Evolutionary conservation across 768 basidiomycete genomes (phyloP).

Genomic region (Sutorius australiensis): DNA sequence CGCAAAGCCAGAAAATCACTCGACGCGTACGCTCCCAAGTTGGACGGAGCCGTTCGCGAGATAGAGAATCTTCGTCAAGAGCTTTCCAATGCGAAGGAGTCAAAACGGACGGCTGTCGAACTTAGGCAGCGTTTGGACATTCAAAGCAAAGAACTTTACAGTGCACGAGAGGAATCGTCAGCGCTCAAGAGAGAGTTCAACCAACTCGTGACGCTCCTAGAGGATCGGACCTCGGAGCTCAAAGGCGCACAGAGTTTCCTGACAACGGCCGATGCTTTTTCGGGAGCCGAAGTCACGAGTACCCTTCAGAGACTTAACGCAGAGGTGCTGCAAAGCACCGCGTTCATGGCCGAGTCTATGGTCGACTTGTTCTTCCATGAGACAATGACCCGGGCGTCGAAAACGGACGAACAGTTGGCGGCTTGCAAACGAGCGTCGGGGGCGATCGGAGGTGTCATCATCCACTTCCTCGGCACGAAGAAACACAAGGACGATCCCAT

Average conservation of each 20-base stretch:
- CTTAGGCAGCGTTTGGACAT: conserved; percentile 15
- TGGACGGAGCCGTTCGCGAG: conserved; percentile 19
- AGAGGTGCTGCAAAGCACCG: conserved; percentile 46
- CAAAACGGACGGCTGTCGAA: conserved; percentile 5
- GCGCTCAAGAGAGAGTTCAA: conserved; percentile 26
- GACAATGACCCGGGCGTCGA: conserved; percentile 1
- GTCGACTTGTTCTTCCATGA: conserved; percentile 39
- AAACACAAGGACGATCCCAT: conserved; percentile 33
- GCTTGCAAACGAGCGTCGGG: conserved; percentile 22
- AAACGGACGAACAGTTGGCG: conserved; percentile 21
- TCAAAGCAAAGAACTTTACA: conserved; percentile 20
- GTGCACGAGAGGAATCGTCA: conserved; percentile 28
- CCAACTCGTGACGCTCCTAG: conserved; percentile 31
- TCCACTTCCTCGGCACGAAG: conserved; percentile 28
- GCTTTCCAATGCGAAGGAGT: conserved; percentile 13
- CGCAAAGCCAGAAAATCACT: conserved; percentile 18
- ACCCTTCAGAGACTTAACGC: conserved; percentile 46
- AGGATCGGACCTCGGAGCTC: conserved; percentile 42
- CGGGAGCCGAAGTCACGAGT: conserved; percentile 43
- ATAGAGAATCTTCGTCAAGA: conserved; percentile 17
- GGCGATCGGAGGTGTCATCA: conserved; percentile 19
- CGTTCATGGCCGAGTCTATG: conserved; percentile 45
- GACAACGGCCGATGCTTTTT: conserved; percentile 39
- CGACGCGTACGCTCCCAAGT: conserved; percentile 13
- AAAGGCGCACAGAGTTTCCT: conserved; percentile 46